Conservation (phyloP, 1,139 yeast species). For the Kazachstania sp. region DNA sequence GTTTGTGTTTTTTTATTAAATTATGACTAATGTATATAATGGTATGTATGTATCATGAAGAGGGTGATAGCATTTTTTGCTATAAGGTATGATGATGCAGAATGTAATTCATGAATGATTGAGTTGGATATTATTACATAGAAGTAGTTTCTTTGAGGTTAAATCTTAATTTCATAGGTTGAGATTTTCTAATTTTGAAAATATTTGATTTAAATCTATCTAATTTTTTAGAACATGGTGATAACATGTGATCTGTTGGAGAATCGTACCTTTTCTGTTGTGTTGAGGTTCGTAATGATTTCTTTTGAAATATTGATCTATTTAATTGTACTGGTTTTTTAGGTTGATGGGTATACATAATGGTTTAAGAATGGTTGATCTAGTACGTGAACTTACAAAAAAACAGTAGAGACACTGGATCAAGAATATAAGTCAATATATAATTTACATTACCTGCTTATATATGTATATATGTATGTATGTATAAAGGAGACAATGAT, state of each 20-base stretch:
- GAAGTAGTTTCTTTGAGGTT: not conserved
- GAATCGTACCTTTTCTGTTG: conserved; percentile 36
- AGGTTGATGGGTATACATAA: not conserved
- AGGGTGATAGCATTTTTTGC: too few relatives aligned
- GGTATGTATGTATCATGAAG: too few relatives aligned
- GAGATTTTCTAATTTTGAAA: conserved; percentile 17
- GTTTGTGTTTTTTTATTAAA: too few relatives aligned
- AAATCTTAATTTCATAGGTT: conserved; percentile 25
- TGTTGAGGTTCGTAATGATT: not conserved
- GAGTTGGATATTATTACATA: not conserved
- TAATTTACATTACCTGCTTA: too few relatives aligned
- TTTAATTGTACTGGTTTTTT: not conserved
- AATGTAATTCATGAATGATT: not conserved
- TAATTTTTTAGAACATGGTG: conserved; percentile 51
- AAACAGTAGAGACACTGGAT: too few relatives aligned
- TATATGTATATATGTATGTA: too few relatives aligned
- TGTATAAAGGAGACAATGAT: too few relatives aligned
- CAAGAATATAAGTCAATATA: too few relatives aligned
- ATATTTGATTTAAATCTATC: conserved; percentile 37
- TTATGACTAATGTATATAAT: too few relatives aligned
- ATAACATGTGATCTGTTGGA: conserved; percentile 39
- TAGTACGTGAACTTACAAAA: too few relatives aligned
- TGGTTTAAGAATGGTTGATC: too few relatives aligned
- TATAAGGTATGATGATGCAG: too few relatives aligned
- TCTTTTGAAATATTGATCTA: conserved; percentile 1